These are phyloP conservation scores for Gomphus bonarii DNA, from an alignment of 1,284 basidiomycete species.

Conservation along the genomic window DNA sequence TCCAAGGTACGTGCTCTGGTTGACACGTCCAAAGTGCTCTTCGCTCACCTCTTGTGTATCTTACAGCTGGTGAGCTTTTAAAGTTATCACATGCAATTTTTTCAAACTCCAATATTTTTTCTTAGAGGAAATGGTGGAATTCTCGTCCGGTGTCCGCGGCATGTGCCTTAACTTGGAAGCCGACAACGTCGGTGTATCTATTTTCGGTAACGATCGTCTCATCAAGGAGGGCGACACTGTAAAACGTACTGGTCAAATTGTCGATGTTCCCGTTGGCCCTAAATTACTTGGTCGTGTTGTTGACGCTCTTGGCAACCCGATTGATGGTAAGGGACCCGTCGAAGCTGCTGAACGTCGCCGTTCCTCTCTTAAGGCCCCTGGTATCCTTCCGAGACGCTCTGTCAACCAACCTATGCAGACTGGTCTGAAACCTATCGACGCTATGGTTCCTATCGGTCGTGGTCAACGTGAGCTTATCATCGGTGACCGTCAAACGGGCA, in stretches of 20 bases:
- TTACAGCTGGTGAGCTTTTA: conserved; percentile 19
- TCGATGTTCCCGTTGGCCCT: conserved; percentile 98
- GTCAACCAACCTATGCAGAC: conserved; percentile 99
- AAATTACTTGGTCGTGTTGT: conserved; percentile 96
- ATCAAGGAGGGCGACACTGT: conserved; percentile 99
- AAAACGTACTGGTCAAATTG: conserved; percentile 99
- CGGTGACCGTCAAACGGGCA: conserved; percentile 99
- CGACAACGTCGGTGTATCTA: conserved; percentile 99
- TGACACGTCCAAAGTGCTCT: neutral
- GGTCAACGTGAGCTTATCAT: conserved; percentile 99
- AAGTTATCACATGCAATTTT: neutral
- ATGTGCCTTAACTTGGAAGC: conserved; percentile 99
- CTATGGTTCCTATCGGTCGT: conserved; percentile 99
- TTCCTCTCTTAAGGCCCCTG: conserved; percentile 96
- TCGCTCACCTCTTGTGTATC: neutral
- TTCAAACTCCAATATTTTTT: conserved; percentile 1
- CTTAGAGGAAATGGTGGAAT: conserved; percentile 99
- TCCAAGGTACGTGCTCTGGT: conserved; percentile 60
- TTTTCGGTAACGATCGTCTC: conserved; percentile 99
- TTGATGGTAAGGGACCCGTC: conserved; percentile 98
- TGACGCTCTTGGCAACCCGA: conserved; percentile 98
- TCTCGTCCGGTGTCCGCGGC: conserved; percentile 96
- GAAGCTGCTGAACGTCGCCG: conserved; percentile 87
- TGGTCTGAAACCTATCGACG: conserved; percentile 99
- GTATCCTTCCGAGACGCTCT: conserved; percentile 97